These are phyloP conservation scores for Hypomyces perniciosus DNA, from an alignment of 2,329 filamentous ascomycete species.

Conservation along the genomic window DNA sequence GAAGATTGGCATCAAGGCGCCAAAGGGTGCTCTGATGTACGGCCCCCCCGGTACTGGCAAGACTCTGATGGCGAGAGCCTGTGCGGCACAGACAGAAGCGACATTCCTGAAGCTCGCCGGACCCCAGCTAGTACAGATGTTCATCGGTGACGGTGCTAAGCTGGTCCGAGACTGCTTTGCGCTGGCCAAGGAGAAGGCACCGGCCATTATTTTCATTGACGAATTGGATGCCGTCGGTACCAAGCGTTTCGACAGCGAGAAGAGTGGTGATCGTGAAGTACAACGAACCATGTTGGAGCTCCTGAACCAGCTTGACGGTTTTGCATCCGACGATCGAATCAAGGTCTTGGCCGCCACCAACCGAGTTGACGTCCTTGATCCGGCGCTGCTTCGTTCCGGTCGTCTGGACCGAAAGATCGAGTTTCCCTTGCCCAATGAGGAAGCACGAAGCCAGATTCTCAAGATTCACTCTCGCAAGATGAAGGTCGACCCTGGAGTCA, in stretches of 20 bases:
- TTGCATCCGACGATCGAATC: slow-evolving; percentile 93
- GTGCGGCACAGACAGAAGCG: slow-evolving; percentile 94
- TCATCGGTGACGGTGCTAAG: slow-evolving; percentile 97
- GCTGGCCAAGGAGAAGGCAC: slow-evolving; percentile 95
- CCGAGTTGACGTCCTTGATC: slow-evolving; percentile 88
- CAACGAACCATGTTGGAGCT: slow-evolving; percentile 98
- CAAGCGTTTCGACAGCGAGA: slow-evolving; percentile 97
- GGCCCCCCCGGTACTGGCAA: slow-evolving; percentile 87
- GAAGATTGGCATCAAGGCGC: slow-evolving; percentile 99
- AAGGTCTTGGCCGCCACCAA: slow-evolving; percentile 95
- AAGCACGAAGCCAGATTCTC: slow-evolving; percentile 92
- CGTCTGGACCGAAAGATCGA: slow-evolving; percentile 96
- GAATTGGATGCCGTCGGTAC: slow-evolving; percentile 97
- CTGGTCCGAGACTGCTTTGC: slow-evolving; percentile 96
- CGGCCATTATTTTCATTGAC: slow-evolving; percentile 99
- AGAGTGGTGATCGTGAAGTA: slow-evolving; percentile 95
- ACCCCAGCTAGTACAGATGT: slow-evolving; percentile 98
- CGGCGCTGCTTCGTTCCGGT: slow-evolving; percentile 82
- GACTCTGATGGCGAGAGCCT: slow-evolving; percentile 88
- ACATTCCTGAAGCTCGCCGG: slow-evolving; percentile 98
- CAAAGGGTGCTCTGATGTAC: slow-evolving; percentile 98
- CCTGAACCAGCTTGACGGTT: slow-evolving; percentile 96
- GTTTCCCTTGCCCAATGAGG: slow-evolving; percentile 96
- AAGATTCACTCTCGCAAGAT: slow-evolving; percentile 98
- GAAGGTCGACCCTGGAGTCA: slow-evolving; percentile 87